Evolutionary conservation across 1,284 basidiomycete species (phyloP), one percentile per base, ranked within the genome.

Genomic region (Bjerkandera adusta): DNA sequence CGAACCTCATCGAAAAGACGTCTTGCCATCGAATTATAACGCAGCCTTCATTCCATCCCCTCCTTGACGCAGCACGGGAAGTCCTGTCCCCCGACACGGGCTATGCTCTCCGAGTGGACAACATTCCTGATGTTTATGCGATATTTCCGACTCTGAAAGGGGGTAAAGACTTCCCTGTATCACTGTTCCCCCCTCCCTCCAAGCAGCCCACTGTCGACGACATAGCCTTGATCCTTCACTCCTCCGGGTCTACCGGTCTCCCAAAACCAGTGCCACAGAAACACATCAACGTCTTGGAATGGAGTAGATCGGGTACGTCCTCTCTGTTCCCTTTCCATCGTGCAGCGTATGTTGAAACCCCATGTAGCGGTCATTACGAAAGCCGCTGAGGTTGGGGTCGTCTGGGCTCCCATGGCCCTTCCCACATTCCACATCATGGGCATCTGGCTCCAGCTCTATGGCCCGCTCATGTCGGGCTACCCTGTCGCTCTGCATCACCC

Each of bases 1-100:
- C 59, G 20, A 60, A 60, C 40, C 54, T 68, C 38, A 43, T 67
- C 29, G 34, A 49, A 38, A 54, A 50, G 48, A 57, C 57, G 15
- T 33, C 48, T 2, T 51, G 52, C 30, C 52, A 51, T 33, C 54
- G 47, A 16, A 43, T 57, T 22, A 37, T 56, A 13, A 39, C 27
- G 3, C 40, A 42, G 27, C 4, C 4, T 20, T 5, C 7, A 10
- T 32, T 42, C n/a, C 5, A n/a, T 1, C 27, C 12, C 26, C 10
- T 42, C n/a, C 18, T 42, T 7, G 40, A 10, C 10, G 29, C 5
- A n/a, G n/a, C n/a, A n/a, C n/a, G n/a, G n/a, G n/a, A n/a, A n/a
- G n/a, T n/a, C n/a, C n/a, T n/a, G n/a, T n/a, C n/a, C n/a, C n/a
- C n/a, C n/a, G n/a, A n/a, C n/a, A n/a, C n/a, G n/a, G n/a, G n/a